These are phyloP conservation scores for Symmetrospora coprosmae DNA, from an alignment of 768 basidiomycete species.

Conservation along the genomic window DNA sequence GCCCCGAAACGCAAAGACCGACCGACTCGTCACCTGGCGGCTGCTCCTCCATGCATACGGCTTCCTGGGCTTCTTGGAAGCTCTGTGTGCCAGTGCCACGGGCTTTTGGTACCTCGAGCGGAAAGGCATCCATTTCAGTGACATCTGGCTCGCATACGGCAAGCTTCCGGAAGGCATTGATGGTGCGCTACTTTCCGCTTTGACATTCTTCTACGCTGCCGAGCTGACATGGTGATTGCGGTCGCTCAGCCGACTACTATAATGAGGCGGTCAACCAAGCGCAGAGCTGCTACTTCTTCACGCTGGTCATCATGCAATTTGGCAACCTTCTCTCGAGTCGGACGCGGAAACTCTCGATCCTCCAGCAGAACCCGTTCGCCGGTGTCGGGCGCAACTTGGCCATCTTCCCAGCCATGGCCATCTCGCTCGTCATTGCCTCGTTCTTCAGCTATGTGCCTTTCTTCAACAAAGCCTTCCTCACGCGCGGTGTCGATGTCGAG, in stretches of 20 bases:
- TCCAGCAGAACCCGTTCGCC: conserved; percentile 45
- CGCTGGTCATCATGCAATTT: conserved; percentile 46
- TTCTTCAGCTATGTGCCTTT: conserved; percentile 36
- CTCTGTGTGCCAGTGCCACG: conserved; percentile 42
- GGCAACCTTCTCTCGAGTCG: conserved; percentile 47
- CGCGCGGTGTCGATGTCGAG: conserved; percentile 41
- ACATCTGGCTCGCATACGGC: conserved; percentile 43
- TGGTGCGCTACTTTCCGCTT: no score
- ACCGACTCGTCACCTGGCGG: conserved; percentile 46
- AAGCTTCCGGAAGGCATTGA: conserved; percentile 25
- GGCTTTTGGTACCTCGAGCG: conserved; percentile 18
- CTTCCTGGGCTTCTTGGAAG: conserved; percentile 46
- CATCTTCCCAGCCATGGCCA: conserved; percentile 43
- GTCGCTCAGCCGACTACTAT: conserved; percentile 31
- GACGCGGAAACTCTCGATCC: conserved; percentile 45
- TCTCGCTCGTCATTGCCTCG: conserved; percentile 42
- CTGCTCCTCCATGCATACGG: conserved; percentile 48
- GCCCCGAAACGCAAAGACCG: conserved; percentile 47
- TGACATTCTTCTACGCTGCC: not conserved
- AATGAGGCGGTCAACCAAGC: conserved; percentile 39
- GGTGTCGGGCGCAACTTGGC: conserved; percentile 39
- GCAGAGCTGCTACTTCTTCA: conserved; percentile 47
- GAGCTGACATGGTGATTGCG: not conserved
- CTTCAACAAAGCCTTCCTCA: conserved; percentile 44
- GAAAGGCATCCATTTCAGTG: conserved; percentile 44